Evolutionary conservation across 495 filamentous ascomycete species (phyloP).

Genomic region (Achaetomiella virescens): DNA sequence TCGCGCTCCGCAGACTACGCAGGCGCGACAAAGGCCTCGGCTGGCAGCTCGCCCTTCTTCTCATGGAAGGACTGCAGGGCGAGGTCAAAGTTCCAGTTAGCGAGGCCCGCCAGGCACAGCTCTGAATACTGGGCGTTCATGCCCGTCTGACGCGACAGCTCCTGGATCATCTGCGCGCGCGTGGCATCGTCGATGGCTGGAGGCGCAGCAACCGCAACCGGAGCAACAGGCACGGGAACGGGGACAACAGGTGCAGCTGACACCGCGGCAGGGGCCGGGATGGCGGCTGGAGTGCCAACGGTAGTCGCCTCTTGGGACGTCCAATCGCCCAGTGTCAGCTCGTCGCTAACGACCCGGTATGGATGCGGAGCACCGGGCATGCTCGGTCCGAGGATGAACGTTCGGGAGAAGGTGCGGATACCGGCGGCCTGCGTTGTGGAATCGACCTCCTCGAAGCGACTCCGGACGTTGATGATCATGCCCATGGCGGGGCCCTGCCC

Average conservation of each 20-base stretch:
- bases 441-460: slow-evolving; percentile 74
- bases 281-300: neutral
- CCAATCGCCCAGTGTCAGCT: slow-evolving; percentile 57
- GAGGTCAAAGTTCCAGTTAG: slow-evolving; percentile 65
- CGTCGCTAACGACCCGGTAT: slow-evolving; percentile 74
- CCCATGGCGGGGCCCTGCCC: slow-evolving; percentile 59
- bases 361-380: slow-evolving; percentile 39
- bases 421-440: slow-evolving; percentile 41
- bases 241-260: neutral
- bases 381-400: slow-evolving; percentile 76
- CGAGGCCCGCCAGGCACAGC: slow-evolving; percentile 57
- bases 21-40: slow-evolving; percentile 30
- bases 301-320: slow-evolving; percentile 22
- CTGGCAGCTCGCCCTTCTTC: slow-evolving; percentile 39
- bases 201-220: slow-evolving; percentile 6
- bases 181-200: slow-evolving; percentile 40
- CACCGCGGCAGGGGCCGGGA: slow-evolving; percentile 1
- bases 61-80: slow-evolving; percentile 63
- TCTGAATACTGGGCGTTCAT: slow-evolving; percentile 69
- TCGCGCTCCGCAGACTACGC: neutral
- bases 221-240: neutral
- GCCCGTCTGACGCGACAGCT: slow-evolving; percentile 60
- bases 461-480: slow-evolving; percentile 71
- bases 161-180: slow-evolving; percentile 53
- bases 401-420: slow-evolving; percentile 77